Percentiles rank a stretch among this genome's conserved stretches.
phyloP scores from a whole-genome alignment of 768 basidiomycete genomes.

The Tylopilus intermedius region DNA sequence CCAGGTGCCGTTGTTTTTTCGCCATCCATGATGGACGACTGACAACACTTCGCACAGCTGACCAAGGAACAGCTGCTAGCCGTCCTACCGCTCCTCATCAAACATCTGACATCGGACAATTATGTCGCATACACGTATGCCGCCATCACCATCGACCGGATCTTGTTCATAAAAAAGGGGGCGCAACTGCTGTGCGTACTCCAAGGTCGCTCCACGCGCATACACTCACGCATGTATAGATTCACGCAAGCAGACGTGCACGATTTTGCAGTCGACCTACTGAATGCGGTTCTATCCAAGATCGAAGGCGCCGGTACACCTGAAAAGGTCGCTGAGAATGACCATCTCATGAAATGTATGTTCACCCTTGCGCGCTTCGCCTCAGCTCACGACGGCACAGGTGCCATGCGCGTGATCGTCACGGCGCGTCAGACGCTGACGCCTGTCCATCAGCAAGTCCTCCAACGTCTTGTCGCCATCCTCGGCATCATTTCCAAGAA shows the following conservation, averaged over 20 bases:
- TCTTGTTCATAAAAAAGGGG: conserved; percentile 84
- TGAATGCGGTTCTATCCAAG: conserved; percentile 68
- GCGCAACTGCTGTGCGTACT: conserved; percentile 63
- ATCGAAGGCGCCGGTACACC: conserved; percentile 77
- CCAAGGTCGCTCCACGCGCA: neutral
- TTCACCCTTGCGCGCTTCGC: neutral
- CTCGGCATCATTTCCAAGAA: conserved; percentile 89
- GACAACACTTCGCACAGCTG: conserved; percentile 43
- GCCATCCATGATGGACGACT: neutral
- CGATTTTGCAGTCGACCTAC: conserved; percentile 69
- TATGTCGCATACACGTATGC: conserved; percentile 96
- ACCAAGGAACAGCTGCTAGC: conserved; percentile 91
- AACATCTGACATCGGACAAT: conserved; percentile 75
- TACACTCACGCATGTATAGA: conserved; percentile 35
- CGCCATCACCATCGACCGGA: conserved; percentile 95
- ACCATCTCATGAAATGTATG: conserved; percentile 96
- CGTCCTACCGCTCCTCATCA: conserved; percentile 81
- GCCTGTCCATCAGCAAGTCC: conserved; percentile 57
- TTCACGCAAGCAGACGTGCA: conserved; percentile 86
- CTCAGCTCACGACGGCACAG: conserved; percentile 37
- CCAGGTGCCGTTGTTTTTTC: conserved; percentile 47
- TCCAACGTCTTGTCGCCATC: conserved; percentile 75
- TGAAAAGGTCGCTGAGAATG: conserved; percentile 94
- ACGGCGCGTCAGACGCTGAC: conserved; percentile 78
- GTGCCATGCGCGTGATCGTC: conserved; percentile 88